Evolutionary conservation across 1,139 yeast genomes (phyloP), one percentile per base, ranked within the genome.

Genomic region (Saccharomycopsis hybrid): DNA sequence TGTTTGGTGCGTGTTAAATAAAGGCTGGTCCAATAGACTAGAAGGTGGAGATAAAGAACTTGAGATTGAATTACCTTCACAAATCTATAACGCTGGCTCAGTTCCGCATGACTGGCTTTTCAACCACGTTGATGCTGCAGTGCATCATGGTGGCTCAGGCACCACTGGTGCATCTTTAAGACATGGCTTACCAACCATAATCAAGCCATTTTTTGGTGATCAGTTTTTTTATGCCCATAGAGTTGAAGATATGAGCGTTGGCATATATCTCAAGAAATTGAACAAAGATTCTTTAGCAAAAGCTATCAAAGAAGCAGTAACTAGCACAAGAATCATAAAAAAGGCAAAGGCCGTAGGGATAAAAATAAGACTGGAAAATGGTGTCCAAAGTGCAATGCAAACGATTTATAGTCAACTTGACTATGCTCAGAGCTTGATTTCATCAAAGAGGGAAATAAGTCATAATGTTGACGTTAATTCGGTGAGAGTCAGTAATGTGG

Each of bases 71-170:
- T 65, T 87, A n/a, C 96, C 96, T 0, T 69, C 72, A 0, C 80
- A 81, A 56, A 76, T 90, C 2, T 85, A 69, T 62, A 80, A 79
- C 56, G 70, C 86, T 9, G 92, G 92, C 3, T 65, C 82, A 9
- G 72, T 87, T 25, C 96, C 97, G 0, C 98, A 90, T 63, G 96
- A 89, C 64, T 92, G 97, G 97, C 69, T 90, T 43, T 90, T 90
- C 65, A 85, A 92, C 0, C 80, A 78, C 56, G 72, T 92, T 43
- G 96, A 90, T 66, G 97, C 92, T 0, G 96, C 95, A 0, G 96
- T 90, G 3, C 98, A 90, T 61, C 98, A 90, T 65, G 98, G 98
- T 38, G 98, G 98, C 0, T 85, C 96, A 0, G 98, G 98, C 1
- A 88, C 97, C 0, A 89, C 97, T 0, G 98, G 98, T 8, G 96